Percentiles rank a stretch among this genome's conserved stretches.
Conservation (phyloP, 2,329 filamentous ascomycete species). For the Sarocladium kiliense region DNA sequence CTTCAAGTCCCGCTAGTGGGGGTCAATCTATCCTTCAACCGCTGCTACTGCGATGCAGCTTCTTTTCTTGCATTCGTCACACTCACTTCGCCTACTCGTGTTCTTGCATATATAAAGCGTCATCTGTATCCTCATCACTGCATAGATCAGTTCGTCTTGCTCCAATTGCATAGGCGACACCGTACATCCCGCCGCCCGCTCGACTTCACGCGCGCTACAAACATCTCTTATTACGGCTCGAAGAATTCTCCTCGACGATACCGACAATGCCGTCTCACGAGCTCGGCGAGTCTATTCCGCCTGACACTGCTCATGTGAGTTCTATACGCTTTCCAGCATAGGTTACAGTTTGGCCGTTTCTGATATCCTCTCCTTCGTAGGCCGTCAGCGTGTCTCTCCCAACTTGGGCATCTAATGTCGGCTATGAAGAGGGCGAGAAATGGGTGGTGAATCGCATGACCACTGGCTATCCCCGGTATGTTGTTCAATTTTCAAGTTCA, state of each 20-base stretch:
- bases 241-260: too few species aligned
- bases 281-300: slow-evolving; percentile 68
- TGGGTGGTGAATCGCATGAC: slow-evolving; percentile 84
- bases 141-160: not conserved
- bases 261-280: slow-evolving; percentile 42
- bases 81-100: not conserved
- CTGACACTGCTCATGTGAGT: slow-evolving; percentile 73
- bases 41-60: not conserved
- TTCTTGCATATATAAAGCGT: not conserved
- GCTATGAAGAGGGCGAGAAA: slow-evolving; percentile 85
- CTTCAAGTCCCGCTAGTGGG: not conserved
- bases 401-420: slow-evolving; percentile 86
- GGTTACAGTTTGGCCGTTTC: not conserved
- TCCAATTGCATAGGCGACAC: not conserved
- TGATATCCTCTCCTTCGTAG: slow-evolving; percentile 36
- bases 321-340: not conserved
- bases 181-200: not conserved
- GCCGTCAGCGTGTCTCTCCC: slow-evolving; percentile 94
- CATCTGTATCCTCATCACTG: not conserved
- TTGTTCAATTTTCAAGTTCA: not conserved
- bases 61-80: not conserved
- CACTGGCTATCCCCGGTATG: slow-evolving; percentile 82
- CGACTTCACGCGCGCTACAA: not conserved
- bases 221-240: slow-evolving; percentile 8
- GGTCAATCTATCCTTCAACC: not conserved